Evolutionary conservation across 306 rosid species (phyloP).

Genomic region (Prosopis cineraria): DNA sequence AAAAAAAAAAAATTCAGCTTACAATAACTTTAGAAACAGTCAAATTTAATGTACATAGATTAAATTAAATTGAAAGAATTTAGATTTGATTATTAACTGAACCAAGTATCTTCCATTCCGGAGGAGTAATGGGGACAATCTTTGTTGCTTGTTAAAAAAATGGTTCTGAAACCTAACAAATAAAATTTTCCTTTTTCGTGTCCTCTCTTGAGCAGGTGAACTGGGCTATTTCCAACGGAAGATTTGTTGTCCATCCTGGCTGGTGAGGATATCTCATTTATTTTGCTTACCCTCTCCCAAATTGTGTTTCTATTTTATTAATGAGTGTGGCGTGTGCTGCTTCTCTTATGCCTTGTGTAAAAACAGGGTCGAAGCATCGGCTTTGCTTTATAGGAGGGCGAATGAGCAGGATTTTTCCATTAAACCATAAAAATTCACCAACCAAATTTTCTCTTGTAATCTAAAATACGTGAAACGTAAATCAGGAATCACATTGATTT

Average conservation of each 20-base stretch:
- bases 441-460: slow-evolving; percentile 49
- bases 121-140: background rate
- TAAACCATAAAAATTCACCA: slow-evolving; percentile 56
- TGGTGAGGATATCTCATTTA: slow-evolving; percentile 62
- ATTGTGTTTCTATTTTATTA: background rate
- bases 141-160: background rate
- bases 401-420: slow-evolving; percentile 89
- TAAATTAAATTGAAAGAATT: background rate
- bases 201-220: slow-evolving; percentile 71
- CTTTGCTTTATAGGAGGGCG: slow-evolving; percentile 97
- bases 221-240: slow-evolving; percentile 82
- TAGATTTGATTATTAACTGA: background rate
- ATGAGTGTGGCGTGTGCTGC: slow-evolving; percentile 35
- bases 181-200: background rate
- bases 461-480: slow-evolving; percentile 53
- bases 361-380: slow-evolving; percentile 99
- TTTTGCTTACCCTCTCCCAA: background rate
- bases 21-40: background rate
- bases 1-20: background rate
- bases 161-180: slow-evolving; percentile 13
- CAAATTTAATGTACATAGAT: background rate
- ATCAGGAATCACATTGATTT: slow-evolving; percentile 44
- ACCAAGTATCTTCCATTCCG: background rate
- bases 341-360: slow-evolving; percentile 20
- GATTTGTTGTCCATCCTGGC: slow-evolving; percentile 89